phyloP scores from a whole-genome alignment of 306 rosid genomes.

The Gastrolobium villosum region DNA sequence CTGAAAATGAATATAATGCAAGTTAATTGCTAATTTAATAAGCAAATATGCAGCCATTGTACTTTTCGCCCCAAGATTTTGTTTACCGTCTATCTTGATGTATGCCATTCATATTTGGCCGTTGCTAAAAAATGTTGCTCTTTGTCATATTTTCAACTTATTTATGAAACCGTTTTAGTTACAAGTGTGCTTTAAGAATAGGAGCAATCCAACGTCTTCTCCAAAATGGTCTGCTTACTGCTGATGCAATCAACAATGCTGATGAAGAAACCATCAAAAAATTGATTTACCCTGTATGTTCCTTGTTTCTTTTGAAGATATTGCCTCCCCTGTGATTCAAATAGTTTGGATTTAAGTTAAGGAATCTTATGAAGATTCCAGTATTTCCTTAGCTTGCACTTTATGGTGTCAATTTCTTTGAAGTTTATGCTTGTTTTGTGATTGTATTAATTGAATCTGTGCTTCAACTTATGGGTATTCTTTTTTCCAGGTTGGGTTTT shows the following conservation, averaged over 20 bases:
- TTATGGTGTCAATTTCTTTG: constrained; percentile 23
- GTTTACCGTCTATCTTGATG: constrained; percentile 24
- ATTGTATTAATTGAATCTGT: constrained; percentile 15
- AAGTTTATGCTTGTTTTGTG: constrained; percentile 5
- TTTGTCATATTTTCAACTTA: constrained; percentile 41
- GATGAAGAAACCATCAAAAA: constrained; percentile 84
- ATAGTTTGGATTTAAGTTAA: constrained; percentile 22
- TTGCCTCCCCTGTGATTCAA: constrained; percentile 13
- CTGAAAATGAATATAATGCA: constrained; percentile 16
- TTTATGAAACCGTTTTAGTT: constrained; percentile 42
- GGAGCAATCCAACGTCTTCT: constrained; percentile 96
- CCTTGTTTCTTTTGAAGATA: constrained; percentile 33
- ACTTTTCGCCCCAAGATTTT: constrained; percentile 6
- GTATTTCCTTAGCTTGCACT: constrained; percentile 7
- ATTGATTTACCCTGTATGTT: constrained; percentile 88
- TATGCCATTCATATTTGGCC: constrained; percentile 24
- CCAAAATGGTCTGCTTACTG: constrained; percentile 79
- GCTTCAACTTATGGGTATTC: constrained; percentile 17
- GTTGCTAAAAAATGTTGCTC: constrained; percentile 26
- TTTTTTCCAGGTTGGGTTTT: constrained; percentile 84
- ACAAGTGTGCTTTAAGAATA: constrained; percentile 59
- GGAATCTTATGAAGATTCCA: constrained; percentile 3
- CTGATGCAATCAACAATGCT: constrained; percentile 77
- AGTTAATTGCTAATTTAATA: constrained; percentile 29
- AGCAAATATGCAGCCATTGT: background rate